Conservation (phyloP, 352 stramenopile genomes). For the Globisporangium ultimum region DNA sequence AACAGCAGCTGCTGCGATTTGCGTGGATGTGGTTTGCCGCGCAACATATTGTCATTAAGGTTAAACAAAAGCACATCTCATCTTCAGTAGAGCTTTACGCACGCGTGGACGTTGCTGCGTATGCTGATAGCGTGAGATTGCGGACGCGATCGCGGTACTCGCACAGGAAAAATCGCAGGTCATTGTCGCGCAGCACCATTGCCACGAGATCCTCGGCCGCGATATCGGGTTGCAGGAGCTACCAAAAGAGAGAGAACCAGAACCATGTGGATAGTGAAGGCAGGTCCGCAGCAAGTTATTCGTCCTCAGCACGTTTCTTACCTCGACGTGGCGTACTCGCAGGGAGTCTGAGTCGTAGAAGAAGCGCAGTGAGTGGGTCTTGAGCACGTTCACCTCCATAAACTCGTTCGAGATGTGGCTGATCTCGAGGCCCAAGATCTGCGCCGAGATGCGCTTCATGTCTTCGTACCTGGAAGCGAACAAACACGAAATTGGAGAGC, state of each 20-base stretch:
- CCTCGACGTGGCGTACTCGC: constrained; percentile 53
- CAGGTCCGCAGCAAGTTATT: neutral
- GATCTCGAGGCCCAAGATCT: constrained; percentile 56
- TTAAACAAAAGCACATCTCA: no score
- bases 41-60: no score
- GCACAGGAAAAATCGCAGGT: constrained; percentile 49
- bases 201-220: constrained; percentile 42
- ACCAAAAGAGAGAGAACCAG: neutral
- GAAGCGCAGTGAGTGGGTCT: constrained; percentile 48
- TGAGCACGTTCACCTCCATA: constrained; percentile 53
- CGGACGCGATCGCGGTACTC: constrained; percentile 57
- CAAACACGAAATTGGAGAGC: neutral
- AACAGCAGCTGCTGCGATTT: no score
- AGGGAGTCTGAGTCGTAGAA: constrained; percentile 60
- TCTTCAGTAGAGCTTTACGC: no score
- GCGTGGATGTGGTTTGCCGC: no score
- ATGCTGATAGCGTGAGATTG: neutral
- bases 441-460: constrained; percentile 48
- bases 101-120: no score
- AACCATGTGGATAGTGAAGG: neutral
- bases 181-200: constrained; percentile 55
- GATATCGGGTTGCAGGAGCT: constrained; percentile 29
- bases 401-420: constrained; percentile 50
- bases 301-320: constrained; percentile 12
- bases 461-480: constrained; percentile 50